These are phyloP conservation scores for Eucalyptus erythrocorys DNA, from an alignment of 345 rosid species.

Conservation along the genomic window DNA sequence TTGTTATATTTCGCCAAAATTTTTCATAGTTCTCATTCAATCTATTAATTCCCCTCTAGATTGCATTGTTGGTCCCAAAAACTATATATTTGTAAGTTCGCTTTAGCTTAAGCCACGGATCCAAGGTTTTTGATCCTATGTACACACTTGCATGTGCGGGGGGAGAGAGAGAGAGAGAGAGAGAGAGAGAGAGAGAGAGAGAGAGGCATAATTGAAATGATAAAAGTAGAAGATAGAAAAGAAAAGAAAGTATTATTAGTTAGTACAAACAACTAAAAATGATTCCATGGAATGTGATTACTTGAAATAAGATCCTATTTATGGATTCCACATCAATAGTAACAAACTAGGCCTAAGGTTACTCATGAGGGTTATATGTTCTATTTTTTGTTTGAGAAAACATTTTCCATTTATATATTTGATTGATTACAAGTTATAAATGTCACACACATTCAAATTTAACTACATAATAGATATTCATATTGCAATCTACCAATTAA, in stretches of 20 bases:
- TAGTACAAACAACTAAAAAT: background rate
- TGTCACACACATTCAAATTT: background rate
- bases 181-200: background rate
- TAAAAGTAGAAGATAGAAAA: background rate
- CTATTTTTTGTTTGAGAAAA: background rate
- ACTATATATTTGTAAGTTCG: background rate
- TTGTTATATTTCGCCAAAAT: too few species aligned
- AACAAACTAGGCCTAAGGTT: background rate
- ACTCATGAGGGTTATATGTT: background rate
- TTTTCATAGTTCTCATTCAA: background rate
- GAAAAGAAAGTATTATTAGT: background rate
- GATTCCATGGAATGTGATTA: background rate
- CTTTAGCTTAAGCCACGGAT: background rate
- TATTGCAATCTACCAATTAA: background rate
- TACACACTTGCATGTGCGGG: too few species aligned
- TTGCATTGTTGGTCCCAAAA: background rate
- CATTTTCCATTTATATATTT: background rate
- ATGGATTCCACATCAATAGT: background rate
- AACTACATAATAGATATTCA: background rate
- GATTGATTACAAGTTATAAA: background rate
- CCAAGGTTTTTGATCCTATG: background rate
- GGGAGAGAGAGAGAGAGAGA: fast-evolving
- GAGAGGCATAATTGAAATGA: background rate
- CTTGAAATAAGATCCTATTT: background rate
- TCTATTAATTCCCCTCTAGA: background rate